A percentile compares a stretch with the other conserved stretches of the same genome.
Evolutionary conservation across 148 eudicot species (phyloP).

Genomic region (Camellia sinensis): DNA sequence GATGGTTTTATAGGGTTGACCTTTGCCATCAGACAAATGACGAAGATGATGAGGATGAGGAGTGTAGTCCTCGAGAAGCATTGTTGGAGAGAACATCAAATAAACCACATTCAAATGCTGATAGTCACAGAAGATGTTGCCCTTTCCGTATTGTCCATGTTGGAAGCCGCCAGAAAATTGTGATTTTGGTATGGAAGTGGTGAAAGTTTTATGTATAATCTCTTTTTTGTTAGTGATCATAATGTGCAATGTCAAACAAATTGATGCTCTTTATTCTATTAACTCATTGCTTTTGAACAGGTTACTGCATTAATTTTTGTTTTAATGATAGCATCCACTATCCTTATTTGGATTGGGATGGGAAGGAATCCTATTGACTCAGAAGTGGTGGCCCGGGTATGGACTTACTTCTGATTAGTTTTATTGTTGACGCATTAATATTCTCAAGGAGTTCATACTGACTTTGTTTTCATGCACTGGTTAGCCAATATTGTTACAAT

Average conservation of each 20-base stretch:
- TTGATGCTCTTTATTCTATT: slow-evolving; percentile 9
- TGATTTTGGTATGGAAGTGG: slow-evolving; percentile 59
- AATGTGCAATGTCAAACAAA: neutral
- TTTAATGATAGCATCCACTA: slow-evolving; percentile 59
- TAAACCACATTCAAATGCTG: slow-evolving; percentile 33
- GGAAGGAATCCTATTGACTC: slow-evolving; percentile 79
- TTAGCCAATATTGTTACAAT: no score
- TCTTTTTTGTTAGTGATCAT: neutral
- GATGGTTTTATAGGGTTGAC: slow-evolving; percentile 69
- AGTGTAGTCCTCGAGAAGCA: slow-evolving; percentile 49
- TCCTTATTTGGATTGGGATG: slow-evolving; percentile 87
- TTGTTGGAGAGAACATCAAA: slow-evolving; percentile 51
- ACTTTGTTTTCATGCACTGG: no score
- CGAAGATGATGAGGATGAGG: slow-evolving; percentile 79
- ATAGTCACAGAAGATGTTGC: slow-evolving; percentile 51
- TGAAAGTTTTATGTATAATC: neutral
- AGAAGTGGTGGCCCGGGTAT: slow-evolving; percentile 72
- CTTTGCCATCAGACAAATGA: slow-evolving; percentile 90
- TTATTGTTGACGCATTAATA: slow-evolving; percentile 7
- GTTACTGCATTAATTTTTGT: slow-evolving; percentile 54
- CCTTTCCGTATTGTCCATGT: slow-evolving; percentile 47
- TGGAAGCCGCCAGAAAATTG: slow-evolving; percentile 85
- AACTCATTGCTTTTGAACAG: slow-evolving; percentile 37
- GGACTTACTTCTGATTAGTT: slow-evolving; percentile 19
- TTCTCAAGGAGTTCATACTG: neutral